phyloP scores from a whole-genome alignment of 257 asterid genomes.

The Salvia hispanica region DNA sequence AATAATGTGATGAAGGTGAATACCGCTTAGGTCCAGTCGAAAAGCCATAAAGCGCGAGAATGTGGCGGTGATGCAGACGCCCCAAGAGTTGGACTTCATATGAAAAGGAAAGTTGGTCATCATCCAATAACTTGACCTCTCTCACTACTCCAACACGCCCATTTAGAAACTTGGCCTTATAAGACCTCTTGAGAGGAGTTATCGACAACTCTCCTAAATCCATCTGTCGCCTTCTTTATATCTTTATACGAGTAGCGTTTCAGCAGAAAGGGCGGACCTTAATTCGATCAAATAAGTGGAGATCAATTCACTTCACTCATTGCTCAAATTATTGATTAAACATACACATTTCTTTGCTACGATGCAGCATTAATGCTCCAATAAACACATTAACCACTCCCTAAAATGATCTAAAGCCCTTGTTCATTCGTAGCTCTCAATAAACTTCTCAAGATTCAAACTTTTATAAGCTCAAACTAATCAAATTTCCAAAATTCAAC shows the following conservation, averaged over 20 bases:
- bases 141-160: slow-evolving; percentile 61
- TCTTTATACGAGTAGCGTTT: slow-evolving; percentile 71
- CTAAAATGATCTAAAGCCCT: too few species aligned
- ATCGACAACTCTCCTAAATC: slow-evolving; percentile 55
- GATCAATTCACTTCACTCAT: neutral
- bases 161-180: slow-evolving; percentile 68
- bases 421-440: slow-evolving; percentile 10
- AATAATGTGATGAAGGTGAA: too few species aligned
- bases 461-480: neutral
- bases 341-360: too few species aligned
- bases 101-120: slow-evolving; percentile 58
- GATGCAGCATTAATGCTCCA: neutral
- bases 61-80: slow-evolving; percentile 87
- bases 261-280: slow-evolving; percentile 58
- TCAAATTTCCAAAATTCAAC: neutral
- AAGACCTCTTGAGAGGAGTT: slow-evolving; percentile 51
- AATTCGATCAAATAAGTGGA: neutral
- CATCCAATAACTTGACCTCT: slow-evolving; percentile 50
- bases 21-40: slow-evolving; percentile 72
- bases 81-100: slow-evolving; percentile 62
- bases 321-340: neutral
- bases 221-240: slow-evolving; percentile 86
- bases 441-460: slow-evolving; percentile 8
- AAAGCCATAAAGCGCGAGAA: slow-evolving; percentile 70
- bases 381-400: neutral